These are phyloP conservation scores for Trifolium pratense DNA, from an alignment of 306 rosid genomes.

Conservation along the genomic window DNA sequence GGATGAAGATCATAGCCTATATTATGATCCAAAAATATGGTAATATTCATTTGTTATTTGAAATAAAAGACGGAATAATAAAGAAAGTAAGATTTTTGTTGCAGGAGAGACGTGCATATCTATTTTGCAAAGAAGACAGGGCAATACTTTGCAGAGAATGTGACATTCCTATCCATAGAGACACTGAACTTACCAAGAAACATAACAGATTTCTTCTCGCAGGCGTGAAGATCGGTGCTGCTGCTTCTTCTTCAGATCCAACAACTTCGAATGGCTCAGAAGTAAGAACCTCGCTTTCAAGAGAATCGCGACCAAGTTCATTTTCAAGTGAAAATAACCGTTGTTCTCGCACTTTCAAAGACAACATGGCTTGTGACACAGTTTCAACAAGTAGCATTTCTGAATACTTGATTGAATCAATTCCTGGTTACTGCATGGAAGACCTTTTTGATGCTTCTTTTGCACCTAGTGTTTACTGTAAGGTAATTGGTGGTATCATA, in stretches of 20 bases:
- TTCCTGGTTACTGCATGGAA: slow-evolving; percentile 81
- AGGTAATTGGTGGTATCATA: slow-evolving; percentile 52
- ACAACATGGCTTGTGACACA: slow-evolving; percentile 43
- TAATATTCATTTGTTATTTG: neutral
- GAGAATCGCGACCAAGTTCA: slow-evolving; percentile 20
- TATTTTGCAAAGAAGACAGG: slow-evolving; percentile 88
- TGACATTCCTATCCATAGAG: slow-evolving; percentile 72
- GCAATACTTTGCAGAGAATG: slow-evolving; percentile 85
- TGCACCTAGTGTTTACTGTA: slow-evolving; percentile 54
- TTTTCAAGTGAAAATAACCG: slow-evolving; percentile 17
- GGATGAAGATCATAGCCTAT: neutral
- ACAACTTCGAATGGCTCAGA: slow-evolving; percentile 40
- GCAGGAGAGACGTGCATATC: slow-evolving; percentile 71
- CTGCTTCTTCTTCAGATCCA: slow-evolving; percentile 40
- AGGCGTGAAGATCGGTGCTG: slow-evolving; percentile 61
- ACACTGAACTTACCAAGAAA: slow-evolving; percentile 65
- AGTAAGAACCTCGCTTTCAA: slow-evolving; percentile 33
- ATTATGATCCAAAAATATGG: neutral
- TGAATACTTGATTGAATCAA: slow-evolving; percentile 73
- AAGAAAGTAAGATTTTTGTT: neutral
- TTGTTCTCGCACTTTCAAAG: slow-evolving; percentile 34
- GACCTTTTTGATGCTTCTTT: slow-evolving; percentile 71
- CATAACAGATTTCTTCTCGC: slow-evolving; percentile 79
- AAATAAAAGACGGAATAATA: neutral
- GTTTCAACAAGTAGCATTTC: slow-evolving; percentile 72